Evolutionary conservation across 2,329 filamentous ascomycete genomes (phyloP), one percentile per base, ranked within the genome.

Genomic region (Hypocrella siamensis): DNA sequence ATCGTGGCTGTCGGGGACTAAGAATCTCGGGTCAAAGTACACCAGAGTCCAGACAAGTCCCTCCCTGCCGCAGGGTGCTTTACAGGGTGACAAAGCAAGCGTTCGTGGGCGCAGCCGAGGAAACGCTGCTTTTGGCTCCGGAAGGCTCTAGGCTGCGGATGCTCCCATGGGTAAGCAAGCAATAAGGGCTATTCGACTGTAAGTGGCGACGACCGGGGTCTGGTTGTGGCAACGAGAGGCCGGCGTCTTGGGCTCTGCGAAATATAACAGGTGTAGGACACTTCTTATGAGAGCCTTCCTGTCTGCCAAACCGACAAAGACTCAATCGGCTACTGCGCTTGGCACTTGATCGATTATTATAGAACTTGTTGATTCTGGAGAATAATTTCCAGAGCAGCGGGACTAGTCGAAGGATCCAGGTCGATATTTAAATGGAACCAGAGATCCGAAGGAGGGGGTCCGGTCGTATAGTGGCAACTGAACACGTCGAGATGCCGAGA

Each of bases 381-480:
- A 31, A 17, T 24, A 29, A 21, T 29, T 17, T 17, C 31, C 22
- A 26, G 22, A 28, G 19, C 22, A 16, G 17, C 17, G 31, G 14
- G 28, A 26, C 31, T 35, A 33, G 32, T 36, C 8, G 15, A 27
- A 34, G 35, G 37, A 35, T 32, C 35, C 37, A 32, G 17, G 37
- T 38, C 33, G 35, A 39, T 37, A 37, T 37, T 39, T 37, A 35
- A 36, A 29, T 32, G 30, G 30, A 27, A 32, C 31, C 31, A 24
- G 15, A 28, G 28, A 14, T 26, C 30, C 26, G 15, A 33, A 18
- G 28, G 28, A 22, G 21, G 21, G 3, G 21, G 21, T 7, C 8
- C 28, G 19, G 14, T 5, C 29, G 26, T 4, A 31, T 33, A 19
- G 26, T 30, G 32, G 15, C 15, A 44, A 41, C 38, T 30, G 21